Evolutionary conservation across 2,329 filamentous ascomycete species (phyloP), one percentile per base, ranked within the genome.

Genomic region (Capronia coronata): DNA sequence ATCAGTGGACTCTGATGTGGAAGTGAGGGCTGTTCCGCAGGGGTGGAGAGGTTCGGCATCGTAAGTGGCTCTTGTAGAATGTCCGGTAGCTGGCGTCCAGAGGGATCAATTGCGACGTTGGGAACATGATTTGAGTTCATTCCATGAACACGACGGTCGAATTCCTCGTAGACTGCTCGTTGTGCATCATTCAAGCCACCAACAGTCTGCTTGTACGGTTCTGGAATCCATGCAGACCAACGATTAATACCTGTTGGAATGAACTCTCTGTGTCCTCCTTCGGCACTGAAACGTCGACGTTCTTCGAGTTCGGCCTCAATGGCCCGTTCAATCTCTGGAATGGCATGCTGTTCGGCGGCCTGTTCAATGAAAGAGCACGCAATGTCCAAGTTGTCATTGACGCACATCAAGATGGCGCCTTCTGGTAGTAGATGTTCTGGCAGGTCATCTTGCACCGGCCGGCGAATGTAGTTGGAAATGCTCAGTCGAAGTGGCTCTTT

Each of bases 401-500:
- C 91, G 68, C 94, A 97, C 87, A 98, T 96, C 49, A 97, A 80
- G 54, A 98, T 93, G 25, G 93, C 87, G 5, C 93, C 93, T 69
- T 98, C 93, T 0, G 93, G 88, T 54, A 98, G 77, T 13, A 87
- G 86, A 60, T 84, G 80, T 21, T 59, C 58, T 14, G 56, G 57
- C 42, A 58, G 42, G 43, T 62, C 58, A 46, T 81, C 77, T 43
- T 79, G 77, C 49, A 77, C 73, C 46, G 87, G 82, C 30, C 94
- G 77, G n/a, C 93, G 85, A 67, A 98, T 89, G 64, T 97, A 94
- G 69, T 97, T 98, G 46, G 86, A 94, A 68, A 98, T 94, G 70
- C 94, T 97, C 67, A 94, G 93, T 53, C 93, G 83, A 13, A 98
- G 75, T 13, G 93, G 93, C 67, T 98, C 93, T 68, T 97, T 98